Percentiles rank a stretch among this genome's conserved stretches.
phyloP scores from a whole-genome alignment of 441 rosid species.

The Aleurites moluccanus region DNA sequence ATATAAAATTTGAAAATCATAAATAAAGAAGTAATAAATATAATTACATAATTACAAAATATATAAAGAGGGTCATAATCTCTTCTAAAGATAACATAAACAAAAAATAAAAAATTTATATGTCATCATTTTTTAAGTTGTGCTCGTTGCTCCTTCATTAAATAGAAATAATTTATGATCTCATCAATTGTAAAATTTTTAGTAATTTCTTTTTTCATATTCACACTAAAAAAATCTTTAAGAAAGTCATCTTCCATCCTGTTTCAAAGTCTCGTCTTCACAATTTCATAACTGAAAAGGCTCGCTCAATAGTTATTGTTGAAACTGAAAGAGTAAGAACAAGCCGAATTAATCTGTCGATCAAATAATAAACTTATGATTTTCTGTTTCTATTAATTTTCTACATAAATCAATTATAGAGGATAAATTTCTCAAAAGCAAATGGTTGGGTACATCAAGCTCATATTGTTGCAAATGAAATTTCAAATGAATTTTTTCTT shows the following conservation, averaged over 20 bases:
- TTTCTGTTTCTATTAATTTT: neutral
- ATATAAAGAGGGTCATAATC: too few relatives aligned
- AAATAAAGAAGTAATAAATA: too few relatives aligned
- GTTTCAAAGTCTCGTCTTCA: neutral
- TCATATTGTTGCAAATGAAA: conserved; percentile 3
- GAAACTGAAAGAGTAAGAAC: neutral
- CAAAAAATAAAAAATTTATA: too few relatives aligned
- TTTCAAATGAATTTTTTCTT: neutral
- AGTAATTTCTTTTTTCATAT: neutral
- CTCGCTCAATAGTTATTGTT: neutral
- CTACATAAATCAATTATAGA: neutral
- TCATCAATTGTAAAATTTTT: neutral
- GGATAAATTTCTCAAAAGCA: neutral
- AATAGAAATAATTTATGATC: neutral
- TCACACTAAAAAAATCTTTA: neutral
- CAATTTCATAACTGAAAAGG: neutral
- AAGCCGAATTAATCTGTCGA: neutral
- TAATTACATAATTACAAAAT: too few relatives aligned
- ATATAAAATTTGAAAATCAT: too few relatives aligned
- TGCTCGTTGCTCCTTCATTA: neutral
- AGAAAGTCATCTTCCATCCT: too few relatives aligned
- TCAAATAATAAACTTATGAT: neutral
- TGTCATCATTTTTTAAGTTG: too few relatives aligned
- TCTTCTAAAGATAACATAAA: too few relatives aligned
- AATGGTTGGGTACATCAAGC: neutral